phyloP scores from a whole-genome alignment of 225 moss, liverwort and hornwort genomes.

The Straminergon stramineum region DNA sequence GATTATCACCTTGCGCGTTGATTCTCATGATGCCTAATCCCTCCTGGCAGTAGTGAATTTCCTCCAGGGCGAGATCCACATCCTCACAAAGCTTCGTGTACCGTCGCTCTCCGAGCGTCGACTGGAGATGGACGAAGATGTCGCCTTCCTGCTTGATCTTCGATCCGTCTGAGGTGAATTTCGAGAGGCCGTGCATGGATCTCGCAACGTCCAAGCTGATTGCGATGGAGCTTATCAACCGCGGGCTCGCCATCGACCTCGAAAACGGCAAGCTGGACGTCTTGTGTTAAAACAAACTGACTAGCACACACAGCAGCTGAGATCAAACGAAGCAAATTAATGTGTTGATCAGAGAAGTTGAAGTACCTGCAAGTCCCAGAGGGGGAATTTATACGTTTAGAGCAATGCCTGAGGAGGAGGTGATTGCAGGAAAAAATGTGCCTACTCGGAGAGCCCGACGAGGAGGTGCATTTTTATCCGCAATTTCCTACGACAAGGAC shows the following conservation, averaged over 20 bases:
- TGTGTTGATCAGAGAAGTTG: no score
- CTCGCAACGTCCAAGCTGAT: neutral
- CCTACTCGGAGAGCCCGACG: no score
- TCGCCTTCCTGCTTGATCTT: neutral
- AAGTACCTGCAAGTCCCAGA: no score
- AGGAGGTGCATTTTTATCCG: no score
- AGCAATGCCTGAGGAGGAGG: no score
- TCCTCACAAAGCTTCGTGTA: conserved; percentile 16
- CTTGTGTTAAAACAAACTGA: no score
- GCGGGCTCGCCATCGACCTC: neutral
- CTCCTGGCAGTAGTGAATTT: conserved; percentile 23
- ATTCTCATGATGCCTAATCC: neutral
- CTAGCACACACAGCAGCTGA: no score
- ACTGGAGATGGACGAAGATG: neutral
- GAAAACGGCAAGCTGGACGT: neutral
- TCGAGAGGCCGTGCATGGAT: neutral
- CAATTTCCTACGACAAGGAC: no score
- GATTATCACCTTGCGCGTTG: no score
- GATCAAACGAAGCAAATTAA: no score
- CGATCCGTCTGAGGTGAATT: neutral
- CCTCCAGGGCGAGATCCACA: neutral
- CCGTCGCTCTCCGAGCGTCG: conserved; percentile 7
- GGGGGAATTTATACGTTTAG: no score
- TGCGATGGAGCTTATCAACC: neutral
- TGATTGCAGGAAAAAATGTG: no score